Conservation (phyloP, 1,139 yeast genomes). For the Suhomyces bokatorum region DNA sequence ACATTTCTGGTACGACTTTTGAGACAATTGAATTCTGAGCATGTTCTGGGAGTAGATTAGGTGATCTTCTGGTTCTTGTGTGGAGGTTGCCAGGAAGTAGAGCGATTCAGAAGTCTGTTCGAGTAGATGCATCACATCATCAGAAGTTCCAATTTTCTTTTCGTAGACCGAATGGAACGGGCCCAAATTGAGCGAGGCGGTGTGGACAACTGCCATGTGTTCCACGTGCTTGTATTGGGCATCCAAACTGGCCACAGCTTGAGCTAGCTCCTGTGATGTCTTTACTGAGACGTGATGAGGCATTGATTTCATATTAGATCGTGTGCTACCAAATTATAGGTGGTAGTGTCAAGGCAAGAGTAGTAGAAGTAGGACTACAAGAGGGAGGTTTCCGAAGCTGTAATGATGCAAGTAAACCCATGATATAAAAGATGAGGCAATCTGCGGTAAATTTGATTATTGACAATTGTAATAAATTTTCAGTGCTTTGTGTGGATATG, state of each 20-base stretch:
- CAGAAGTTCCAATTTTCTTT: background rate
- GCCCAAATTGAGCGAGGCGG: background rate
- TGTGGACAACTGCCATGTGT: background rate
- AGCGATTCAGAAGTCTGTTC: background rate
- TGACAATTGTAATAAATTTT: too few species aligned
- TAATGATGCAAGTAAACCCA: too few species aligned
- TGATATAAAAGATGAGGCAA: too few species aligned
- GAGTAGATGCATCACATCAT: slow-evolving; percentile 2
- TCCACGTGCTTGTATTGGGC: background rate
- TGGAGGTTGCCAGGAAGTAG: slow-evolving; percentile 1
- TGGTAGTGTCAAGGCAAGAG: background rate
- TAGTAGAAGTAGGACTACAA: too few species aligned
- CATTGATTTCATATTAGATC: background rate
- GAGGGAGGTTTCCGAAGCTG: too few species aligned
- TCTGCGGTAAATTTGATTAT: too few species aligned
- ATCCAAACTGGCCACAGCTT: background rate
- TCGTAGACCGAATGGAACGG: background rate
- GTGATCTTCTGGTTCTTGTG: slow-evolving; percentile 5
- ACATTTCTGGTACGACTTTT: slow-evolving; percentile 14
- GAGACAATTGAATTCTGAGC: slow-evolving; percentile 13
- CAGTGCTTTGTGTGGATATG: too few species aligned
- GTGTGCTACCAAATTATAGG: background rate
- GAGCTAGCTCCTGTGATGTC: background rate
- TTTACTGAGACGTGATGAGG: background rate
- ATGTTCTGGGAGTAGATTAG: slow-evolving; percentile 9